Conservation (phyloP, 2,329 filamentous ascomycete genomes). For the Aureobasidium vineae region DNA sequence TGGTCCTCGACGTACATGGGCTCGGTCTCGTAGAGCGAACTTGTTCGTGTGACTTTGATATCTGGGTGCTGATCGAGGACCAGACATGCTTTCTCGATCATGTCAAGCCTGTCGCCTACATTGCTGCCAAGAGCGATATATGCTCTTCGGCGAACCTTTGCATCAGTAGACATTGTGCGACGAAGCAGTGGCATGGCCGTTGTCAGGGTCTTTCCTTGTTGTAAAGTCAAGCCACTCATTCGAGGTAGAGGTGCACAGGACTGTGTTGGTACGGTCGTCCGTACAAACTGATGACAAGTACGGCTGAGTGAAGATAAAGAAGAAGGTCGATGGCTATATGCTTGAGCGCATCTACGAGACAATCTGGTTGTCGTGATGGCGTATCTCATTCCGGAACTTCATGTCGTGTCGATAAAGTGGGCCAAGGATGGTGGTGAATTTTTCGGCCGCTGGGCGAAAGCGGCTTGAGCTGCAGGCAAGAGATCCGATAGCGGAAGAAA, state of each 20-base stretch:
- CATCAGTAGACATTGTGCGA: background rate
- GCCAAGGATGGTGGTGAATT: background rate
- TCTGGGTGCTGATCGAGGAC: constrained; percentile 67
- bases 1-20: constrained; percentile 97
- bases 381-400: constrained; percentile 3
- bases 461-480: constrained; percentile 3
- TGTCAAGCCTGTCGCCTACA: constrained; percentile 76
- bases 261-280: constrained; percentile 1
- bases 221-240: constrained; percentile 9
- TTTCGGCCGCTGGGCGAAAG: constrained; percentile 23
- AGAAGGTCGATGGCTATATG: background rate
- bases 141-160: constrained; percentile 44
- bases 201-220: background rate
- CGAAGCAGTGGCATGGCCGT: background rate
- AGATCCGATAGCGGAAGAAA: constrained; percentile 17
- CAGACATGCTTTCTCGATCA: constrained; percentile 80
- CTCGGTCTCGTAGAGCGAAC: constrained; percentile 87
- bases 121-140: constrained; percentile 94
- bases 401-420: background rate
- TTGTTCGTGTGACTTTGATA: constrained; percentile 75
- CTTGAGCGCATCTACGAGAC: background rate
- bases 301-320: background rate
- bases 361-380: background rate
- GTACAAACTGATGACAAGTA: background rate
- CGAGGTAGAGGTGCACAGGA: background rate